Conservation (phyloP, 441 rosid species). For the Populus hybrid region DNA sequence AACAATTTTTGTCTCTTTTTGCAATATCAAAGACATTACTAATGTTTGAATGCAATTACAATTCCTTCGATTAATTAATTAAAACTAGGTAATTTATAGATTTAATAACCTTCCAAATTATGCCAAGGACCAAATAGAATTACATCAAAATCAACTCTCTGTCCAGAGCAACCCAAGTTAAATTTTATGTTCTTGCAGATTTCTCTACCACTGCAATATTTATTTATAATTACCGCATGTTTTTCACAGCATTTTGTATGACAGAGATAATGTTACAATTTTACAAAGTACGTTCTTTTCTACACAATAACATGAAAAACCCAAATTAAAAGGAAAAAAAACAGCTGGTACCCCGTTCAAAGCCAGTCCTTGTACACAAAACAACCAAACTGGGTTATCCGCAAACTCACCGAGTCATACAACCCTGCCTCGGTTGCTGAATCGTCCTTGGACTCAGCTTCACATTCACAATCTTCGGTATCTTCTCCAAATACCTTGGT, state of each 20-base stretch:
- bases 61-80: no score
- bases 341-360: background rate
- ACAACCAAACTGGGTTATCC: slow-evolving; percentile 1
- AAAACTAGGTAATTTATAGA: no score
- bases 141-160: background rate
- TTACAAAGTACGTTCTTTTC: background rate
- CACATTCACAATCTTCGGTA: slow-evolving; percentile 47
- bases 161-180: background rate
- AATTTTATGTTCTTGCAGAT: no score
- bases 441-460: slow-evolving; percentile 59
- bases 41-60: no score
- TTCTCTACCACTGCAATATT: no score
- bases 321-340: background rate
- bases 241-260: background rate
- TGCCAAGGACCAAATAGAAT: background rate
- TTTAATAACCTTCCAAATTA: no score
- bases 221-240: no score
- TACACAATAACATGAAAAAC: background rate
- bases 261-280: background rate
- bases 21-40: no score
- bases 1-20: no score
- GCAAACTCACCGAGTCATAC: slow-evolving; percentile 4
- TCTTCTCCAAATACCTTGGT: slow-evolving; percentile 42
- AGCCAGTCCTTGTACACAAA: background rate
- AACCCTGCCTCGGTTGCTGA: slow-evolving; percentile 55